Evolutionary conservation across 306 rosid species (phyloP).

Genomic region (Vigna trinervia): DNA sequence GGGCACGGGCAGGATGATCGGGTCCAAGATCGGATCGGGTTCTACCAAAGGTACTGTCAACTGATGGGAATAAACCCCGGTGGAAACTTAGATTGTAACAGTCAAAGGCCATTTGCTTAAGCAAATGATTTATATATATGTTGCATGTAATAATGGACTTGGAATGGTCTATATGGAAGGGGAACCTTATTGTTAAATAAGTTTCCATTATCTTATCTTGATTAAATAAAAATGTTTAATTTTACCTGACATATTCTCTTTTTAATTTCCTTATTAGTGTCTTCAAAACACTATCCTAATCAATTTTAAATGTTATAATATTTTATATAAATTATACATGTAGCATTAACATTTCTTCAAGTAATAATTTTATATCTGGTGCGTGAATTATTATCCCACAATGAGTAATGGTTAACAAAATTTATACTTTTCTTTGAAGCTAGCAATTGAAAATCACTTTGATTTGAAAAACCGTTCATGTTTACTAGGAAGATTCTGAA

Average conservation of each 20-base stretch:
- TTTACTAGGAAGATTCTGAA: not conserved
- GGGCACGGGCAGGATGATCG: conserved; percentile 36
- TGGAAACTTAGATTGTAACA: conserved; percentile 51
- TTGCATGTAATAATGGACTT: not conserved
- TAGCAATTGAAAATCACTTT: no score
- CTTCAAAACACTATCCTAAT: no score
- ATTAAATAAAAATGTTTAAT: not conserved
- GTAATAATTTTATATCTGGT: no score
- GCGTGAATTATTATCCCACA: no score
- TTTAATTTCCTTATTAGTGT: no score
- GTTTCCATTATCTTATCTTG: not conserved
- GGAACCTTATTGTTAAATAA: not conserved
- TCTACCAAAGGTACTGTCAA: conserved; percentile 45
- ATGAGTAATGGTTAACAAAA: not conserved
- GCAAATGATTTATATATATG: not conserved
- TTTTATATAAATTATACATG: no score
- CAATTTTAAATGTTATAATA: no score
- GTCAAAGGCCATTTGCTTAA: conserved; percentile 45
- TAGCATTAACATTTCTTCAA: no score
- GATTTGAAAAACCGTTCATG: not conserved
- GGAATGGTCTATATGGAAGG: not conserved
- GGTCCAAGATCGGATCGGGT: conserved; percentile 44
- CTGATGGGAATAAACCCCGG: conserved; percentile 45
- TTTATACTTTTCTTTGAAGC: no score
- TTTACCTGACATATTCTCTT: not conserved